Evolutionary conservation across 2,329 filamentous ascomycete species (phyloP), one percentile per base, ranked within the genome.

Genomic region (Alternaria dauci): DNA sequence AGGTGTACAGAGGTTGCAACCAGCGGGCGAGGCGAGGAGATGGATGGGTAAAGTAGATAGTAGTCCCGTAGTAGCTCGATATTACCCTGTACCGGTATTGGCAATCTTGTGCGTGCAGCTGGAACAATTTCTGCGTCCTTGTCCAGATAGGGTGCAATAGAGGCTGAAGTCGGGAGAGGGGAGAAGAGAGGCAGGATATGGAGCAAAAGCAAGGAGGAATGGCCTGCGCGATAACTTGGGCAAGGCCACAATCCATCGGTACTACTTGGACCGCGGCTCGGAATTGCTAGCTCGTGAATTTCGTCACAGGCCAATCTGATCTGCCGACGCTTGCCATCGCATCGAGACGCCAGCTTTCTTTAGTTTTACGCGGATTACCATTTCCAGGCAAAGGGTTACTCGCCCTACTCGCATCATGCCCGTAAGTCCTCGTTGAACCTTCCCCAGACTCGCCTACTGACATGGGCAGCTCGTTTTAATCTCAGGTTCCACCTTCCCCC

Each of bases 381-480:
- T 42, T 41, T 53, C n/a, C 42, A 61, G 58, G 7, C 48, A 48
- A 36, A 39, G 28, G 42, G 26, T 53, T 39, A 14, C 43, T 53
- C 54, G 54, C 53, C 42, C 42, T 50, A 32, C 26, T 34, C 54
- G 34, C 59, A 59, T 39, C 28, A 75, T 75, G 72, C 72, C 72
- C 44, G 72, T 75, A 60, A 64, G 72, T 63, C 48, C 55, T 59
- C 60, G 52, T 63, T 38, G 59, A 48, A 58, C 60, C 55, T 60
- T 55, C 48, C 60, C 32, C 52, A 25, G 39, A 54, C 16, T 41
- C 52, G 51, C 52, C 56, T 58, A 69, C 70, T 72, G 67, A 73
- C 55, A 50, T 62, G 58, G 57, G 48, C 71, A 89, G 87, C 84
- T 89, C 71, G 82, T 89, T 61, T 81, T 88, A 58, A 80, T 89